Evolutionary conservation across 306 rosid species (phyloP), one percentile per base, ranked within the genome.

Genomic region (Cicer pinnatifidum): DNA sequence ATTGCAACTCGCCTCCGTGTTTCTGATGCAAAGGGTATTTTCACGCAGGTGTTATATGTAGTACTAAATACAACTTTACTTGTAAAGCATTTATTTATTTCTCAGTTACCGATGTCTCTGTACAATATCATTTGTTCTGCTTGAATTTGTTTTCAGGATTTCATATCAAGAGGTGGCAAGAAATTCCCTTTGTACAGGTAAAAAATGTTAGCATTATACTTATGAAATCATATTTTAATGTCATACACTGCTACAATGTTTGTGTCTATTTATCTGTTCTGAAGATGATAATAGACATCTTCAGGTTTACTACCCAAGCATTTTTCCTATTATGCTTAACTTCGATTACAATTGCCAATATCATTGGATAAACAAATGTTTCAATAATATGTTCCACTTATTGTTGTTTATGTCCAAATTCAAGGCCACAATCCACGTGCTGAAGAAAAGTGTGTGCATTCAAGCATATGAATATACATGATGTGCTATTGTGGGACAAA

Each of bases 111-210:
- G 75, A 40, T 73, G 16, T 48, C 15, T 74, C 46, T 44, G 40
- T 45, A 59, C 11, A 17, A 69, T 59, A 8, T 38, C 5, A 19
- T 74, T 41, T 75, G 46, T 23, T 62, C 51, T 6, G n/a, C 11
- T 80, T 70, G 13, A 47, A 73, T 69, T 75, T 84, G 16, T 73
- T 58, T 69, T 69, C 91, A 91, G 98, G 98, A 94, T 84, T 94
- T 91, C 94, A 88, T 91, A 82, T 51, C 84, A 48, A 86, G 98
- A 78, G 97, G 97, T 69, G 95, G 92, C 75, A 82, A 75, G 45
- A 88, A 87, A 81, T 79, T 88, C 82, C 92, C 96, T 72, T 80
- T 94, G 78, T 94, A 89, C 87, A 84, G 97, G 98, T 94, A 78
- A 79, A 61, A 37, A n/a, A 16, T 72, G 62, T 64, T 3, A 1